phyloP scores from a whole-genome alignment of 306 rosid genomes.

The Ormosia emarginata region DNA sequence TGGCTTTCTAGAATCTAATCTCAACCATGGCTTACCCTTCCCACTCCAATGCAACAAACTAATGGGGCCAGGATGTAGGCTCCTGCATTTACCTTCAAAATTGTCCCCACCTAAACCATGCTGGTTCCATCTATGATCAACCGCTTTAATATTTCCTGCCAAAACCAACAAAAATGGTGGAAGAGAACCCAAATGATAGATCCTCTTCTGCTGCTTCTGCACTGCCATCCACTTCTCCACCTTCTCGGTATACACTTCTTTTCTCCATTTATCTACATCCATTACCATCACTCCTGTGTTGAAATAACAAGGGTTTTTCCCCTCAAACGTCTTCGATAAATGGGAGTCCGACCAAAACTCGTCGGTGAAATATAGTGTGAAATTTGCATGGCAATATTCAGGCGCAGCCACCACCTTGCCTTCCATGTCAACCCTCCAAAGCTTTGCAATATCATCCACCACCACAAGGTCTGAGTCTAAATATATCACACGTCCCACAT shows the following conservation, averaged over 20 bases:
- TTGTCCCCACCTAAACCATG: slow-evolving; percentile 52
- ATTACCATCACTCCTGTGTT: slow-evolving; percentile 52
- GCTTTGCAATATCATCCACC: slow-evolving; percentile 44
- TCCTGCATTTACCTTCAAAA: slow-evolving; percentile 41
- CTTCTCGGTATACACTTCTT: slow-evolving; percentile 27
- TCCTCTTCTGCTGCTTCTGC: slow-evolving; percentile 34
- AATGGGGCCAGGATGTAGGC: slow-evolving; percentile 43
- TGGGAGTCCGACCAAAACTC: slow-evolving; percentile 32
- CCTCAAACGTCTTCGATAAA: slow-evolving; percentile 23
- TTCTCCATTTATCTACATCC: slow-evolving; percentile 43
- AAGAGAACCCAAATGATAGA: slow-evolving; percentile 43
- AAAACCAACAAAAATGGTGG: slow-evolving; percentile 47
- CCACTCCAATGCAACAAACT: slow-evolving; percentile 56
- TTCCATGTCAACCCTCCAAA: slow-evolving; percentile 40
- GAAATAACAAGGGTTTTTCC: slow-evolving; percentile 43
- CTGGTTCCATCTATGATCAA: slow-evolving; percentile 48
- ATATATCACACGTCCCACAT: slow-evolving; percentile 34
- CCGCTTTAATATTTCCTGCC: slow-evolving; percentile 41
- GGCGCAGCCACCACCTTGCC: slow-evolving; percentile 46
- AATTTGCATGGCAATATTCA: slow-evolving; percentile 41
- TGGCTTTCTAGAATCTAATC: slow-evolving; percentile 43
- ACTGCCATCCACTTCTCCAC: slow-evolving; percentile 45
- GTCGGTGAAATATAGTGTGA: slow-evolving; percentile 28
- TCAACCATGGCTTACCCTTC: slow-evolving; percentile 50
- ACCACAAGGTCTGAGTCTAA: slow-evolving; percentile 42